Conservation (phyloP, 805 yeast genomes). For the Saturnispora ahearnii region DNA sequence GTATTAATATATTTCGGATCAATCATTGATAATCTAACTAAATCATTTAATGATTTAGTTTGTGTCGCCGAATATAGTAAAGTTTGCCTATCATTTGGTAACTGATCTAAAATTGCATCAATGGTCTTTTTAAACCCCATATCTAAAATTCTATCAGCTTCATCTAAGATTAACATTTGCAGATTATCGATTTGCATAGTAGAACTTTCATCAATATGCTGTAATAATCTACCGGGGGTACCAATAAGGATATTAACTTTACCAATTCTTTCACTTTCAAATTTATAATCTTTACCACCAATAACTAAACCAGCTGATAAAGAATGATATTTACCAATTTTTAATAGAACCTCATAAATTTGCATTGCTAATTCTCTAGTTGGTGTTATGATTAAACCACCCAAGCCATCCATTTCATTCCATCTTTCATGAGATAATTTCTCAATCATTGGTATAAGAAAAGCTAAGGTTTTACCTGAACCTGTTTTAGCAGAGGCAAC, state of each 20-base stretch:
- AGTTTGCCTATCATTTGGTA: constrained; percentile 79
- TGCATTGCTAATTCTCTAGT: constrained; percentile 89
- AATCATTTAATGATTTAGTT: constrained; percentile 69
- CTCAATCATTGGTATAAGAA: constrained; percentile 72
- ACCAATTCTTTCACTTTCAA: constrained; percentile 71
- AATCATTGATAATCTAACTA: constrained; percentile 68
- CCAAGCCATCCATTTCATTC: constrained; percentile 80
- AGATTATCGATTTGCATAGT: constrained; percentile 67
- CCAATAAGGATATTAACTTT: constrained; percentile 78
- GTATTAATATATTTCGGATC: constrained; percentile 54
- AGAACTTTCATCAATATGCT: constrained; percentile 84
- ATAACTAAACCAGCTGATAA: constrained; percentile 87
- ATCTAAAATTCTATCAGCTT: constrained; percentile 87
- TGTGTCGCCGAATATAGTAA: constrained; percentile 83
- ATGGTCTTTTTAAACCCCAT: constrained; percentile 85
- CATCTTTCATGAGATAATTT: constrained; percentile 60
- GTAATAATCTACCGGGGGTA: constrained; percentile 86
- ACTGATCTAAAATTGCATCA: constrained; percentile 68
- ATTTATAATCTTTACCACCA: constrained; percentile 84
- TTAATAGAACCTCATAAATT: constrained; percentile 78
- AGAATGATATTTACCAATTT: constrained; percentile 63
- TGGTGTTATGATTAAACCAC: constrained; percentile 84
- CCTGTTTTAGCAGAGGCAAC: constrained; percentile 88
- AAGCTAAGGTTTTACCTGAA: constrained; percentile 85
- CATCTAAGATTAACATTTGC: constrained; percentile 77